phyloP scores from a whole-genome alignment of 192 early-diverging fungal species.

The Backusella luteola region DNA sequence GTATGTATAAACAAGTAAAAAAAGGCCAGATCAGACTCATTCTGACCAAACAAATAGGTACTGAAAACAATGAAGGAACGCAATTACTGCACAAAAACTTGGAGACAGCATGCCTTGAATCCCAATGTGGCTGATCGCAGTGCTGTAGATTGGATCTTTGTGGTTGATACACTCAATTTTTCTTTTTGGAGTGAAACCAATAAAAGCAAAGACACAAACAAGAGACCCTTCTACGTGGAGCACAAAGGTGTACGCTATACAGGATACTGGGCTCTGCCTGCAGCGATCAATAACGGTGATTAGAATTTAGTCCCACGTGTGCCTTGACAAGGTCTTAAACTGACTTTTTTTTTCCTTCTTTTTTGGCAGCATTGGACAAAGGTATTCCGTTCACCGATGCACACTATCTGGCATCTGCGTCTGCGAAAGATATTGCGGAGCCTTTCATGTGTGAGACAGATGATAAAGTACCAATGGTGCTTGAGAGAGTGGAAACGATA shows the following conservation, averaged over 20 bases:
- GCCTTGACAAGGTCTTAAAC: not conserved
- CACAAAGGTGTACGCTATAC: conserved; percentile 57
- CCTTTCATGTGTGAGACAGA: conserved; percentile 21
- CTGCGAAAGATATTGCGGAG: not conserved
- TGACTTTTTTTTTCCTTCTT: conserved; percentile 4
- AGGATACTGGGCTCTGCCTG: conserved; percentile 85
- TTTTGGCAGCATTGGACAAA: conserved; percentile 45
- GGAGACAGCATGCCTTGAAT: conserved; percentile 62
- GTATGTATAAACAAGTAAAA: conserved; percentile 23
- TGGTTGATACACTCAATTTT: conserved; percentile 83
- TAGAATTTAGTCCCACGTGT: not conserved
- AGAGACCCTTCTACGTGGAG: conserved; percentile 54
- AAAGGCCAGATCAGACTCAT: not conserved
- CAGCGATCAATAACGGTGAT: conserved; percentile 68
- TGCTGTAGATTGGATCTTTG: conserved; percentile 76
- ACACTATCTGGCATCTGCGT: conserved; percentile 36
- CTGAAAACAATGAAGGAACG: conserved; percentile 57
- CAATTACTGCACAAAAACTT: conserved; percentile 59
- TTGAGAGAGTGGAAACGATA: conserved; percentile 64
- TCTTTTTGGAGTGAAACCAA: conserved; percentile 78
- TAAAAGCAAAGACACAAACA: conserved; percentile 37
- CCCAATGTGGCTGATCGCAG: conserved; percentile 55
- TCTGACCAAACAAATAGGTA: conserved; percentile 35
- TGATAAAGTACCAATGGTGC: conserved; percentile 51
- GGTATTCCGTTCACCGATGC: conserved; percentile 63